Evolutionary conservation across 2,329 filamentous ascomycete species (phyloP).

Genomic region (Verticillium longisporum): DNA sequence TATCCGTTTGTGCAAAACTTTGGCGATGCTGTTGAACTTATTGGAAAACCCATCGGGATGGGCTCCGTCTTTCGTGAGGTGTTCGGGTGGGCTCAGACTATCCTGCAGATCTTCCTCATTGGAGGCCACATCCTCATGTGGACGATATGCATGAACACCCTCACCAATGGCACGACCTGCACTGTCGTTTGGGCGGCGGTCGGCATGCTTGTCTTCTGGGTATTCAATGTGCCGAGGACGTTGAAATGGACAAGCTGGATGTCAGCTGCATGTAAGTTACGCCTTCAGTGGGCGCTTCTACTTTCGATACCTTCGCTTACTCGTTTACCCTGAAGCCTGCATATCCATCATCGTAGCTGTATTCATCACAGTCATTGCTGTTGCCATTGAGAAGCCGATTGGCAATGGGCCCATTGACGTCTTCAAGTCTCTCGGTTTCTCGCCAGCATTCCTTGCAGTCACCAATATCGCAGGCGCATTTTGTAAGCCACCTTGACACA

Average conservation of each 20-base stretch:
- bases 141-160: slow-evolving; percentile 57
- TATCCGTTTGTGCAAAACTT: slow-evolving; percentile 62
- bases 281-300: not conserved
- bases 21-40: slow-evolving; percentile 55
- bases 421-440: slow-evolving; percentile 32
- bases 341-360: slow-evolving; percentile 56
- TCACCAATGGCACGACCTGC: slow-evolving; percentile 52
- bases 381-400: slow-evolving; percentile 39
- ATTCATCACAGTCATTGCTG: slow-evolving; percentile 56
- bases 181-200: slow-evolving; percentile 55
- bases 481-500: slow-evolving; percentile 20
- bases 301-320: not conserved
- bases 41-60: slow-evolving; percentile 33
- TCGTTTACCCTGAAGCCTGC: slow-evolving; percentile 29
- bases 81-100: slow-evolving; percentile 48
- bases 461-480: slow-evolving; percentile 62
- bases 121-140: slow-evolving; percentile 61
- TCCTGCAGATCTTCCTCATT: slow-evolving; percentile 62
- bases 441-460: slow-evolving; percentile 45
- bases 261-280: slow-evolving; percentile 22
- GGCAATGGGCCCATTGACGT: slow-evolving; percentile 23
- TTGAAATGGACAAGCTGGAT: slow-evolving; percentile 55
- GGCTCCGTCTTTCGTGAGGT: slow-evolving; percentile 50
- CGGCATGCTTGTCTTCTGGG: slow-evolving; percentile 49
- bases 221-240: slow-evolving; percentile 53